phyloP scores from a whole-genome alignment of 2,329 filamentous ascomycete species.

The Talaromyces funiculosus region DNA sequence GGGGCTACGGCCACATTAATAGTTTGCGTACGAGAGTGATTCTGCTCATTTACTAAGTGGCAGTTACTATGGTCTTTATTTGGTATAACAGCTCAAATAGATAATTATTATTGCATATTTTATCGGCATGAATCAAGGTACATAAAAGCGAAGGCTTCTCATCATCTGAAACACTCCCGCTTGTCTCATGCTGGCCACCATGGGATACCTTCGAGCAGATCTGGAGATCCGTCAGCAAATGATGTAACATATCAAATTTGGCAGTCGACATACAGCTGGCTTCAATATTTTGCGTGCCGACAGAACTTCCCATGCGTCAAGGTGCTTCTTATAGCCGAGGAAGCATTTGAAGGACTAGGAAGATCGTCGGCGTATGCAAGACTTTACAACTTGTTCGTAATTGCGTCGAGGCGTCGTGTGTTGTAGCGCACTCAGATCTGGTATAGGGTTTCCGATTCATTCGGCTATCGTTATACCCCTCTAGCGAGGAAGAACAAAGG shows the following conservation, averaged over 20 bases:
- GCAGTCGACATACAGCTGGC: neutral
- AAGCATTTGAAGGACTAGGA: neutral
- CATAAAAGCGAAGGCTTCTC: constrained; percentile 1
- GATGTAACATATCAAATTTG: neutral
- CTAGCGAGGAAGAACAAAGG: neutral
- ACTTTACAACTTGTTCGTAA: neutral
- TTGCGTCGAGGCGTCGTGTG: neutral
- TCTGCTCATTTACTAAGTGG: neutral
- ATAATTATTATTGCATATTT: neutral
- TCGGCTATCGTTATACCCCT: neutral
- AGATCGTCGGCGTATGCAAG: constrained; percentile 10
- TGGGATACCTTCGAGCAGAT: neutral
- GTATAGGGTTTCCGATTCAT: neutral
- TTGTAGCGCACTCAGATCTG: neutral
- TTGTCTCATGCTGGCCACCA: neutral
- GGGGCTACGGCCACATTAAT: neutral
- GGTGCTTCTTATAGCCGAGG: neutral
- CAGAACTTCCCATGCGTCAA: constrained; percentile 1
- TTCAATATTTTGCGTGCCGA: constrained; percentile 10
- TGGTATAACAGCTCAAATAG: no score
- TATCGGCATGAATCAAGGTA: constrained; percentile 1
- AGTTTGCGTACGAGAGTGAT: neutral
- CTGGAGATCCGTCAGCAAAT: neutral
- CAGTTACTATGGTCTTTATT: neutral
- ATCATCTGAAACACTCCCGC: neutral